Evolutionary conservation across 192 early-diverging fungal species (phyloP), one percentile per base, ranked within the genome.

Genomic region (Pilobolus umbonatus): DNA sequence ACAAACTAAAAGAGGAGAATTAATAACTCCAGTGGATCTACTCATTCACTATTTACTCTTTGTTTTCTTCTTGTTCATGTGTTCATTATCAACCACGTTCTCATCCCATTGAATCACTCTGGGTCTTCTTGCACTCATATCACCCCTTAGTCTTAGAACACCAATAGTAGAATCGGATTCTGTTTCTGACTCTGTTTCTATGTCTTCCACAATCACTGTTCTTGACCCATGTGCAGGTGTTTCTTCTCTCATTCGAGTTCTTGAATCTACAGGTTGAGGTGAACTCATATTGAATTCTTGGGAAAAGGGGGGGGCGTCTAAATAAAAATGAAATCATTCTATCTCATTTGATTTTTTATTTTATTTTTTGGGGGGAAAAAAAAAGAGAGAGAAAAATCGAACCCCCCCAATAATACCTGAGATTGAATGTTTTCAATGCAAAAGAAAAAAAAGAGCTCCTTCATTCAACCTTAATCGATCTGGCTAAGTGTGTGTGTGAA

Each of bases 41-140:
- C n/a, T 14, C 11, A 21, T 32, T 28, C 3, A 24, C 8, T 0
- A 10, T 62, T 58, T 72, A 84, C 85, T 81, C 74, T 88, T 88
- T 31, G 80, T 81, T 42, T 77, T 84, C 67, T 88, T 88, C 34
- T 77, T 82, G 24, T 75, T 75, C 72, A 88, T 64, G 31, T 84
- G 76, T 58, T 88, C 86, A 60, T 88, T 88, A 57, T 88, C 83
- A 14, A 84, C 63, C 8, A 87, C 85, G 34, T 73, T 66, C 10
- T 77, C 80, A 45, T 76, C 85, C 86, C 86, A 88, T 19, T 81
- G 80, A 25, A 88, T 80, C 14, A 61, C 61, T 15, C 70, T 61
- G 10, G 61, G 71, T n/a, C 55, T 43, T 44, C 64, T 64, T 24
- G 57, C 28, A 11, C 45, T 35, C 42, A 72, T 62, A 28, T 82